Percentiles rank a stretch among this genome's conserved stretches.
These are phyloP conservation scores for Geoglossum glabrum DNA, from an alignment of 495 filamentous ascomycete species.

Conservation along the genomic window DNA sequence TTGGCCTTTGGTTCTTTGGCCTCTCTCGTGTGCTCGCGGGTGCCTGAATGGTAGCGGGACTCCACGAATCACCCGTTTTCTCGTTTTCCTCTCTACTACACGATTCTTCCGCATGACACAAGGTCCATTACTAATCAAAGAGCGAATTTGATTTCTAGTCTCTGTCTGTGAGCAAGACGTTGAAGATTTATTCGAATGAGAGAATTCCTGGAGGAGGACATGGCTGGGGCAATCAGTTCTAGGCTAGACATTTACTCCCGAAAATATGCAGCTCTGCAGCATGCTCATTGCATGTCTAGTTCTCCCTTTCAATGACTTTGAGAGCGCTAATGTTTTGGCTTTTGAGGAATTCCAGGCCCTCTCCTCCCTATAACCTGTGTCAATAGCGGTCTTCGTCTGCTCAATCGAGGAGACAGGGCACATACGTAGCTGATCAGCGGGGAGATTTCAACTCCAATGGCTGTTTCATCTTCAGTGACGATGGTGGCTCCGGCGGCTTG, in stretches of 20 bases:
- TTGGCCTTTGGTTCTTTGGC: too few relatives aligned
- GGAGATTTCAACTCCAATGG: slow-evolving; percentile 69
- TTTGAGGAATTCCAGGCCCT: slow-evolving; percentile 63
- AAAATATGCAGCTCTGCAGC: background rate
- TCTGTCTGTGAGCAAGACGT: background rate
- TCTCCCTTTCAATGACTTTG: slow-evolving; percentile 57
- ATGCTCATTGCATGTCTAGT: slow-evolving; percentile 13
- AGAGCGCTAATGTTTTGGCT: slow-evolving; percentile 56
- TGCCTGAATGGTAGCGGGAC: too few relatives aligned
- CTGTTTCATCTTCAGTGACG: slow-evolving; percentile 41
- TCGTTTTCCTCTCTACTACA: background rate
- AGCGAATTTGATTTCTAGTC: background rate
- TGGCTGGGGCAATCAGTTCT: background rate
- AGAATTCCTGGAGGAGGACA: background rate
- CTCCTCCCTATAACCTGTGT: slow-evolving; percentile 46
- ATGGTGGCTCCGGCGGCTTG: slow-evolving; percentile 59
- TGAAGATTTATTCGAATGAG: background rate
- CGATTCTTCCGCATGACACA: background rate
- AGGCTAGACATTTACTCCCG: background rate
- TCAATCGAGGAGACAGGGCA: slow-evolving; percentile 12
- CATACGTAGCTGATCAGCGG: slow-evolving; percentile 92
- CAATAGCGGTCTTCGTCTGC: background rate
- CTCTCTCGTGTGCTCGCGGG: too few relatives aligned
- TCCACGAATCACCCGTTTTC: too few relatives aligned
- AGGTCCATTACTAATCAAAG: background rate